phyloP scores from a whole-genome alignment of 2,329 filamentous ascomycete genomes.

The Penicillium sp. region DNA sequence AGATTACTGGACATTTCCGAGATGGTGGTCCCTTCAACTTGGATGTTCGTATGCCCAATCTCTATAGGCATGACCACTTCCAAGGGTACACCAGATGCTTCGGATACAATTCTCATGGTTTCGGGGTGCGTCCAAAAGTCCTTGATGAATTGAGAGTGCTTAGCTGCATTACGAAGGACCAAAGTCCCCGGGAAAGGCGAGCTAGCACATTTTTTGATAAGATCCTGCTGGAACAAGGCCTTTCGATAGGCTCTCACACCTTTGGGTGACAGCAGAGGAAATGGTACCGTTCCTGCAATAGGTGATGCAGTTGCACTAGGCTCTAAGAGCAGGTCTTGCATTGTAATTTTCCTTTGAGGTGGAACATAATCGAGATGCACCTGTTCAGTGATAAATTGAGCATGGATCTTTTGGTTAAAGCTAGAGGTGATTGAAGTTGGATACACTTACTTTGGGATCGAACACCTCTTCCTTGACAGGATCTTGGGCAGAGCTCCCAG shows the following conservation, averaged over 20 bases:
- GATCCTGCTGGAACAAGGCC: constrained; percentile 9
- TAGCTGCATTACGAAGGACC: constrained; percentile 19
- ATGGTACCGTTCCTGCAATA: constrained; percentile 12
- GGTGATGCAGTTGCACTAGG: constrained; percentile 5
- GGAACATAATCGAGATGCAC: constrained; percentile 12
- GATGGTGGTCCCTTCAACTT: constrained; percentile 15
- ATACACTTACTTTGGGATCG: background rate
- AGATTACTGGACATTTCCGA: constrained; percentile 14
- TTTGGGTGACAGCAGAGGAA: constrained; percentile 8
- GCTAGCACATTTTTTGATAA: constrained; percentile 11
- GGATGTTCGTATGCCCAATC: constrained; percentile 27
- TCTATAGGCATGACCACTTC: constrained; percentile 23
- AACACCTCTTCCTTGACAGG: background rate
- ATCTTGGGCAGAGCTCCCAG: background rate
- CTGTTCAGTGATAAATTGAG: constrained; percentile 1
- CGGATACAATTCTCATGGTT: constrained; percentile 21
- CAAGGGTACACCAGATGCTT: constrained; percentile 19
- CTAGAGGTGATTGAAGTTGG: background rate
- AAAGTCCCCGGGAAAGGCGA: constrained; percentile 18
- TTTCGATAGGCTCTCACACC: constrained; percentile 14
- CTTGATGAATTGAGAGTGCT: constrained; percentile 21
- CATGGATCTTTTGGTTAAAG: background rate
- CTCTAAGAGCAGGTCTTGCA: constrained; percentile 8
- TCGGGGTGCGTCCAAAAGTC: constrained; percentile 25
- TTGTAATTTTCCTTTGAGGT: constrained; percentile 10